phyloP scores from a whole-genome alignment of 768 basidiomycete genomes.

The Podaxis mareebaensis region DNA sequence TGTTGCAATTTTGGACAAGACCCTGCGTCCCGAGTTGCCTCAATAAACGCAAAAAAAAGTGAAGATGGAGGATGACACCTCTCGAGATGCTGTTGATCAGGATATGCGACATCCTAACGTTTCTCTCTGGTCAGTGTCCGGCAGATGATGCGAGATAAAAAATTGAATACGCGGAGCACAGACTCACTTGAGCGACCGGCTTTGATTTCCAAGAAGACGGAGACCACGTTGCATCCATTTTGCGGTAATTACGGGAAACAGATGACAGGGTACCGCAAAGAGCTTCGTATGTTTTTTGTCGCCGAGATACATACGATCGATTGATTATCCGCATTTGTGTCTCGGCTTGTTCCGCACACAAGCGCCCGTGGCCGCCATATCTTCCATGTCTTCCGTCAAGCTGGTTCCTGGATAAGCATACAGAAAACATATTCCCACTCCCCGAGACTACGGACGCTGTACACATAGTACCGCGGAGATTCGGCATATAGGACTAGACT shows the following conservation, averaged over 20 bases:
- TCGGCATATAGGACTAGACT: neutral
- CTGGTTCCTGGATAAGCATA: neutral
- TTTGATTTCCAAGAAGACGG: slow-evolving; percentile 75
- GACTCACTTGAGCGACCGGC: slow-evolving; percentile 24
- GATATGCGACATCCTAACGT: slow-evolving; percentile 23
- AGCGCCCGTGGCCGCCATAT: neutral
- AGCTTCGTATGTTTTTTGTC: slow-evolving; percentile 1
- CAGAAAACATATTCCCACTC: neutral
- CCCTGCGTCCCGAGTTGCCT: slow-evolving; percentile 40
- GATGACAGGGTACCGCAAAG: neutral
- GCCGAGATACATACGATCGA: neutral
- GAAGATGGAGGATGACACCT: slow-evolving; percentile 17
- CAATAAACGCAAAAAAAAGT: neutral
- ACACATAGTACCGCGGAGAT: slow-evolving; percentile 16
- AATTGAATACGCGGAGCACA: neutral
- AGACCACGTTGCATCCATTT: slow-evolving; percentile 49
- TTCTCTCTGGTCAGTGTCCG: neutral
- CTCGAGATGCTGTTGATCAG: slow-evolving; percentile 21
- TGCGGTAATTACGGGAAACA: slow-evolving; percentile 5
- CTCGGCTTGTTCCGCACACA: slow-evolving; percentile 11
- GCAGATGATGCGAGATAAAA: neutral
- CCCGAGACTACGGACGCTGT: neutral
- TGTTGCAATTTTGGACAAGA: slow-evolving; percentile 71
- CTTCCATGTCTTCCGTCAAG: neutral
- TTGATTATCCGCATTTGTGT: neutral